Evolutionary conservation across 495 filamentous ascomycete genomes (phyloP), one percentile per base, ranked within the genome.

Genomic region (Talaromyces nanjingensis): DNA sequence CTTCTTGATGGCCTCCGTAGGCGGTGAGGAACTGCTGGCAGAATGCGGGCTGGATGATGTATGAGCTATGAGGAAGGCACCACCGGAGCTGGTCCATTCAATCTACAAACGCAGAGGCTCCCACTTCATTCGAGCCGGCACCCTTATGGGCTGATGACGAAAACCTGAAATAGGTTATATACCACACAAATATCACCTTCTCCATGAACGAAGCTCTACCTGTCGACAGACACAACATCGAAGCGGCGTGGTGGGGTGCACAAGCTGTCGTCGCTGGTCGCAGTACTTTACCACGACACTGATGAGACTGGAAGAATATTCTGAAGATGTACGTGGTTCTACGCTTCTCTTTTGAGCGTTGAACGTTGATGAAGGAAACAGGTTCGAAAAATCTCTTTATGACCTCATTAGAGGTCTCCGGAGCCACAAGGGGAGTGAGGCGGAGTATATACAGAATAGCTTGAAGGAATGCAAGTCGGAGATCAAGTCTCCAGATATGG

Each of bases 381-480:
- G 63, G 94, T 98, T 98, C 78, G 94, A 98, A 73, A 98, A 98
- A 78, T 97, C 93, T 2, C 84, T 98, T 47, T 96, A 96, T 81
- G 93, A 98, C 86, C 92, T 98, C 79, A 98, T 98, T 64, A 86
- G 93, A 77, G 94, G 94, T 71, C 80, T 98, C 64, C 87, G 94
- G 59, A 93, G 89, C 68, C 93, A 98, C 76, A 96, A 93, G 73
- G 96, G 93, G 60, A 89, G 86, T 63, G 94, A 98, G 76, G 89
- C 89, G 69, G 90, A 93, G 65, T 98, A 97, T 75, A 93, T 98
- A 60, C 88, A 96, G 70, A 86, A 88, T 66, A 91, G 87, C 67
- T 78, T 98, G 70, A 90, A 89, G 78, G 94, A 98, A 91, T 98
- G 94, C 74, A 91, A 91, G 67, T 76, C 85, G 59, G 94, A 98